Base-by-base conservation (phyloP, 768 basidiomycete species). In the Boletus rex-veris region DNA sequence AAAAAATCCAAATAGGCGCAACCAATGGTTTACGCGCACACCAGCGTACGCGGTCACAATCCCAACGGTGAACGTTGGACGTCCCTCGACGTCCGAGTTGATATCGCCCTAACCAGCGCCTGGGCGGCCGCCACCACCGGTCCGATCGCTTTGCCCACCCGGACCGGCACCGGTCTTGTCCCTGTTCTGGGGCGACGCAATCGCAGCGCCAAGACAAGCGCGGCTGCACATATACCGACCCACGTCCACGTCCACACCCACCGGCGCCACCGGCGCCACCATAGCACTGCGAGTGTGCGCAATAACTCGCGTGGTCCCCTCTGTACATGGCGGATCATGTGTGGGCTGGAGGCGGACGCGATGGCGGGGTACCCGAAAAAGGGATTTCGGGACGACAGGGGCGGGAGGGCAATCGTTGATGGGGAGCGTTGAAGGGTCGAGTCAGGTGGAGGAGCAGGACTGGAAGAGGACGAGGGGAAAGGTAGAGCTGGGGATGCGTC, bases 341-440 rank as follows among this genome's bases (percentile, higher is more conserved):
- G 71, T 15, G 77, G 71, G 8, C 44, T 47, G 21, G 62, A 44
- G 61, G 67, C 53, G 60, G 68, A 65, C 6, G 74, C 39, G 38
- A 59, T 31, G 12, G 76, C 75, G 7, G 88, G 85, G 63, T 90
- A 90, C 4, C 88, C 88, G 57, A 81, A 91, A 69, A 84, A 90
- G 2, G 89, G 89, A 58, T 89, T 90, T 38, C 80, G 70, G 36
- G 73, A 64, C 26, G 88, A 89, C 30, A 79, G 81, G 18, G 85
- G 76, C 9, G 84, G 75, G 39, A 82, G 58, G 16, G 21, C 14
- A 21, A 60, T 49, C 42, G 57, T 50, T 35, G 60, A 58, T 38
- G 58, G 36, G 33, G 36, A 7, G 48, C 58, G 57, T 5, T 41
- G 12, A 16, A 35, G 45, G 6, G 30, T 14, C 9, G 35, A 5